Evolutionary conservation across 768 basidiomycete genomes (phyloP).

Genomic region (Mrakia gelida): DNA sequence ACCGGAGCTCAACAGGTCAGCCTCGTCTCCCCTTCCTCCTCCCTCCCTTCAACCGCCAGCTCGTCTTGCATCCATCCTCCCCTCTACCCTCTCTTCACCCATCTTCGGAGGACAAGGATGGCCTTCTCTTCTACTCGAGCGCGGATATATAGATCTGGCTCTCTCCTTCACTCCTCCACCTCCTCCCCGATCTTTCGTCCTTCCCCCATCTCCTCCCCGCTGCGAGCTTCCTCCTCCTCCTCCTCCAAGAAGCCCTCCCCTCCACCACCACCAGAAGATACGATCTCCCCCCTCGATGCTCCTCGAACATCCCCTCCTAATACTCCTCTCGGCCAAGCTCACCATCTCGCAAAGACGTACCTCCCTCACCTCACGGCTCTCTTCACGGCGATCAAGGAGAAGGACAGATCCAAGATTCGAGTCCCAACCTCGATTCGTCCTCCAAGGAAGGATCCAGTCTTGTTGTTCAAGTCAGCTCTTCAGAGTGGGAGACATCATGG

Average conservation of each 20-base stretch:
- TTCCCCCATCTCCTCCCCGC: not conserved
- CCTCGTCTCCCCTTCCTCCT: too few relatives aligned
- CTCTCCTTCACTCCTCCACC: not conserved
- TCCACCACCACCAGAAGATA: not conserved
- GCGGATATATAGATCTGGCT: too few relatives aligned
- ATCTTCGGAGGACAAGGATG: too few relatives aligned
- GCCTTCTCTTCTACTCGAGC: too few relatives aligned
- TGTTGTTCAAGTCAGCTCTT: not conserved
- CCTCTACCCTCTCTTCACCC: too few relatives aligned
- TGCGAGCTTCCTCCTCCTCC: not conserved
- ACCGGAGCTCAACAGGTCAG: too few relatives aligned
- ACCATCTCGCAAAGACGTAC: not conserved
- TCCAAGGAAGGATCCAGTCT: not conserved
- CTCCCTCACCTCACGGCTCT: constrained; percentile 1
- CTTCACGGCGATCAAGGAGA: not conserved
- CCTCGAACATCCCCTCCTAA: not conserved
- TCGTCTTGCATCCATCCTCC: too few relatives aligned
- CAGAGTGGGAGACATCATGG: not conserved
- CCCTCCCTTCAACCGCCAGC: too few relatives aligned
- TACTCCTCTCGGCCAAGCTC: not conserved
- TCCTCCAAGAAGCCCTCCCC: not conserved
- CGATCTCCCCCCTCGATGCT: not conserved
- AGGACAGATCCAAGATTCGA: not conserved
- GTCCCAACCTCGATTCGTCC: too few relatives aligned
- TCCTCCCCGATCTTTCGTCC: not conserved